Evolutionary conservation across 1,139 yeast species (phyloP).

Genomic region (Taphrina confusa): DNA sequence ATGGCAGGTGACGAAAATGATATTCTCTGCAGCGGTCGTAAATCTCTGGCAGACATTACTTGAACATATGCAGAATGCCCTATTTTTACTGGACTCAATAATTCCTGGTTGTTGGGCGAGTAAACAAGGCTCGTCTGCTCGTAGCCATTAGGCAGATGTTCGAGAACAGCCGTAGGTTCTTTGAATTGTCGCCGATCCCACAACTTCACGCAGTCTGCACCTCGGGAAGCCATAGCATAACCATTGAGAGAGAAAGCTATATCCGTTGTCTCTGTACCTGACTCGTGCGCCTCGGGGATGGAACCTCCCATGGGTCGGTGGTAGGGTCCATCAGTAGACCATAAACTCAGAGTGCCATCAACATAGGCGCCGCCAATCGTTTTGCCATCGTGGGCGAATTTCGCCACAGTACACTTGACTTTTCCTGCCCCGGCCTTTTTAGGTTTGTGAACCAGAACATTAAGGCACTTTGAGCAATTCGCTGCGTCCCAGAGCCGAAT

Average conservation of each 20-base stretch:
- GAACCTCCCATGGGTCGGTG: constrained; percentile 43
- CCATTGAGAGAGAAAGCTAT: constrained; percentile 40
- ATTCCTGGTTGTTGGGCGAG: constrained; percentile 44
- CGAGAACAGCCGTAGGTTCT: constrained; percentile 45
- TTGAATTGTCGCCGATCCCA: constrained; percentile 48
- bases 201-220: constrained; percentile 45
- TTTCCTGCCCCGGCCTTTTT: constrained; percentile 41
- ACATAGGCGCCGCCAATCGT: constrained; percentile 43
- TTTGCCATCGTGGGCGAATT: constrained; percentile 42
- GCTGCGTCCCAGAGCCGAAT: constrained; percentile 47
- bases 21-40: constrained; percentile 44
- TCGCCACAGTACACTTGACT: constrained; percentile 41
- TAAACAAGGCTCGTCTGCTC: constrained; percentile 42
- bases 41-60: constrained; percentile 48
- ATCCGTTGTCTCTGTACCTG: constrained; percentile 41
- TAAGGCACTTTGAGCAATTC: constrained; percentile 42
- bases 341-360: constrained; percentile 44
- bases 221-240: constrained; percentile 43
- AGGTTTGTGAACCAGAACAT: constrained; percentile 44
- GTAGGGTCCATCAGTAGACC: constrained; percentile 45
- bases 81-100: constrained; percentile 41
- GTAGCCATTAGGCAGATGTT: constrained; percentile 41
- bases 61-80: constrained; percentile 42
- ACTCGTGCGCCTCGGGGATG: constrained; percentile 42
- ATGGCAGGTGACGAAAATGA: constrained; percentile 39